Base-by-base conservation (phyloP, 148 eudicot genomes). In the Beta vulgaris region DNA sequence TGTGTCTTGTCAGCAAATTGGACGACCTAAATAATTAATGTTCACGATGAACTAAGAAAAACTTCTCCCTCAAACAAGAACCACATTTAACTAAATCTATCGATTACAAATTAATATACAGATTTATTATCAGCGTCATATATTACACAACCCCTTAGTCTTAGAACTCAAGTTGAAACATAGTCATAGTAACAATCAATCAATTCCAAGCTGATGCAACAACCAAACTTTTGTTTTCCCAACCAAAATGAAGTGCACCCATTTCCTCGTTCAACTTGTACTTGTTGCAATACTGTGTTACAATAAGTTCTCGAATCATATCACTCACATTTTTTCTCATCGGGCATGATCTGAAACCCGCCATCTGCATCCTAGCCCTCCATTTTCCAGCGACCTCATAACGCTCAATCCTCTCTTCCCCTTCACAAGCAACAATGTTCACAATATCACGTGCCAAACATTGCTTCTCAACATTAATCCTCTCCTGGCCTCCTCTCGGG, bases 311-410 rank as follows among this genome's bases (percentile, higher is more conserved):
- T 42, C 76, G 75, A 49, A 95, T 86, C 21, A 68, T 64, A 19
- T 81, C 76, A 1, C 59, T 75, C 51, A 84, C 91, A 29, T 79
- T 83, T 51, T 51, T 69, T 61, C 85, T 86, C 42, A 92, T 76
- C 2, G 87, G 86, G 62, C 76, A 76, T 3, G 91, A 55, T 1
- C 37, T 73, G 72, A 95, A 95, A 60, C 99, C 99, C 0, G 99
- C 99, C 99, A 95, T 95, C 51, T 79, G 77, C 99, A 95, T 95
- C 88, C 99, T 86, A 0, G 99, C 97, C 71, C 91, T 88, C 99
- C 99, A 95, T 68, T 95, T 95, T 29, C 99, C 99, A 0, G 96
- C 88, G 37, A 92, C 99, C 78, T 95, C 99, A 68, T 92, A 95
- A 4, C 97, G 79, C 77, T 95, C 99, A 15, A 92, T 90, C 73